phyloP scores from a whole-genome alignment of 2,329 filamentous ascomycete species.

The Aspergillus brasiliensis region DNA sequence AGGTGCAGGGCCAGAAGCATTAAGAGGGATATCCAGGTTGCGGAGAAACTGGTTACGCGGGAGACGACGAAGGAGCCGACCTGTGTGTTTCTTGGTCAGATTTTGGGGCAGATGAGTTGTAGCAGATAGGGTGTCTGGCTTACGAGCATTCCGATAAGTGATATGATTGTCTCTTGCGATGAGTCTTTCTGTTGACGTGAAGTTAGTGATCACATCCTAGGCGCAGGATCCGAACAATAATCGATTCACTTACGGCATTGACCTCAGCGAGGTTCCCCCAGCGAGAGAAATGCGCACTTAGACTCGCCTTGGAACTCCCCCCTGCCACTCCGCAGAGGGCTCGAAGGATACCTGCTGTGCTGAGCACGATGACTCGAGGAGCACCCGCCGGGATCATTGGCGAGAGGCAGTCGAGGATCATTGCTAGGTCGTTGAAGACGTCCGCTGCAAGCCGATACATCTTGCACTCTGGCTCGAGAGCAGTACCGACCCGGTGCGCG shows the following conservation, averaged over 20 bases:
- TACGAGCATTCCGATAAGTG: constrained; percentile 79
- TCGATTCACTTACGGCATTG: constrained; percentile 65
- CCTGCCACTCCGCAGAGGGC: constrained; percentile 86
- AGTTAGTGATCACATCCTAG: constrained; percentile 3
- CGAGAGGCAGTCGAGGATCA: constrained; percentile 81
- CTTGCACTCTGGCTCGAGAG: constrained; percentile 89
- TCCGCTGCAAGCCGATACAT: constrained; percentile 85
- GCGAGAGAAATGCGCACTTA: constrained; percentile 88
- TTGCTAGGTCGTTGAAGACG: constrained; percentile 82
- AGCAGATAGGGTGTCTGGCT: constrained; percentile 21
- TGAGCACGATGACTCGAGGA: constrained; percentile 58
- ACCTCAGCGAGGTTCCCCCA: constrained; percentile 88
- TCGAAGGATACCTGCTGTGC: constrained; percentile 62
- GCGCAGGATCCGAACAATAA: background rate
- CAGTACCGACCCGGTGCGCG: constrained; percentile 76
- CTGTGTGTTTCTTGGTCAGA: constrained; percentile 29
- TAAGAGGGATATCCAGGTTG: constrained; percentile 75
- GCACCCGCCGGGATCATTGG: constrained; percentile 67
- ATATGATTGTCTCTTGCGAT: constrained; percentile 92
- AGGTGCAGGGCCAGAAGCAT: constrained; percentile 75
- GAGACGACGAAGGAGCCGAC: constrained; percentile 80
- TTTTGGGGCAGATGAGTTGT: background rate
- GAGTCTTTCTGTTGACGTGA: constrained; percentile 68
- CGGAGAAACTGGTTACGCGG: constrained; percentile 66
- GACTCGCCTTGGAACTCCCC: constrained; percentile 82